Conservation (phyloP, 805 yeast species). For the Pichia ethanolica region DNA sequence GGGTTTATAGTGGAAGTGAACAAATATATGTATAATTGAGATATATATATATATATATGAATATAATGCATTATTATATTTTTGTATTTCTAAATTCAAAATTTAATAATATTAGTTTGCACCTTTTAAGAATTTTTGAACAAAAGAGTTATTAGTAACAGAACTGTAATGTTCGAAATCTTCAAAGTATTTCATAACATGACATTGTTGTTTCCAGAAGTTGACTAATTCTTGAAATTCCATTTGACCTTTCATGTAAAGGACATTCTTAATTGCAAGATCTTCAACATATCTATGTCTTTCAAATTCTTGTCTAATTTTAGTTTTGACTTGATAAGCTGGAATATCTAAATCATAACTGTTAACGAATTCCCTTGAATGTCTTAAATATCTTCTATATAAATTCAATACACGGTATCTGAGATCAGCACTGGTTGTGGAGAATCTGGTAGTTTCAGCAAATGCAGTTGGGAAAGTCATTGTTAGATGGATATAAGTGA, state of each 20-base stretch:
- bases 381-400: slow-evolving; percentile 66
- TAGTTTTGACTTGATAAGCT: slow-evolving; percentile 69
- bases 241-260: slow-evolving; percentile 80
- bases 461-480: slow-evolving; percentile 72
- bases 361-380: slow-evolving; percentile 44
- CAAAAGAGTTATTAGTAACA: slow-evolving; percentile 53
- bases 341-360: slow-evolving; percentile 72
- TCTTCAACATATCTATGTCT: slow-evolving; percentile 69
- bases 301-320: slow-evolving; percentile 84
- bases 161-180: slow-evolving; percentile 51
- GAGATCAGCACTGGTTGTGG: slow-evolving; percentile 54
- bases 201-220: slow-evolving; percentile 87
- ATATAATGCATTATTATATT: no score
- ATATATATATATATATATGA: no score
- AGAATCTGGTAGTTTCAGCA: slow-evolving; percentile 71
- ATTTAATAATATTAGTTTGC: slow-evolving; percentile 20
- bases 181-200: slow-evolving; percentile 75
- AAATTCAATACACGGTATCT: slow-evolving; percentile 56
- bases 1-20: slow-evolving; percentile 26
- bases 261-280: slow-evolving; percentile 55
- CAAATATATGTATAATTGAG: slow-evolving; percentile 17
- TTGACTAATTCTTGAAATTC: slow-evolving; percentile 83
- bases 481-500: background rate
- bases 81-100: no score
- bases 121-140: slow-evolving; percentile 68